phyloP scores from a whole-genome alignment of 2,329 filamentous ascomycete genomes.

The Sporothrix phasma region DNA sequence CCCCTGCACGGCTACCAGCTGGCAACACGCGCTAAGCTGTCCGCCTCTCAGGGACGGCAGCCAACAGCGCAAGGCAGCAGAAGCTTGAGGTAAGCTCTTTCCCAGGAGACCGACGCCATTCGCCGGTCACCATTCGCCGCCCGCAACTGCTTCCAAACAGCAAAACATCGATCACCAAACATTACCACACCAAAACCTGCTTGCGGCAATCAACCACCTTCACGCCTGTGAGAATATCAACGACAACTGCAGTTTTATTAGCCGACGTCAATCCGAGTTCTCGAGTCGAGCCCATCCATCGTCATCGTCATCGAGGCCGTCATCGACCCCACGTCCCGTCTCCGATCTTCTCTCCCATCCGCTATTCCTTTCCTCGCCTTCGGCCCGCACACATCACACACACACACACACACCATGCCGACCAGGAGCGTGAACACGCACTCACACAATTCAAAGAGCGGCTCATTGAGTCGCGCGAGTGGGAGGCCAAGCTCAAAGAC shows the following conservation, averaged over 20 bases:
- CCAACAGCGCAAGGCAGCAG: conserved; percentile 27
- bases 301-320: neutral
- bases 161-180: neutral
- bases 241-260: neutral
- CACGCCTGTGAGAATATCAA: too few species aligned
- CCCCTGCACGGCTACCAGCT: neutral
- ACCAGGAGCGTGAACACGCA: conserved; percentile 56
- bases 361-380: neutral
- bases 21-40: neutral
- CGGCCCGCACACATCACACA: neutral
- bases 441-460: conserved; percentile 70
- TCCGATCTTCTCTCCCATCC: neutral
- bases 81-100: conserved; percentile 30
- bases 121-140: neutral
- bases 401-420: conserved; percentile 24
- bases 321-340: neutral
- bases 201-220: neutral
- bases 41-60: neutral
- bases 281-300: neutral
- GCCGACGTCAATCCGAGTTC: neutral
- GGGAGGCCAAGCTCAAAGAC: conserved; percentile 94
- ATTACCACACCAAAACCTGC: neutral
- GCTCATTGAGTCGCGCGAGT: conserved; percentile 91
- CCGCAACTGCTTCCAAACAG: neutral
- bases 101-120: conserved; percentile 1